Base-by-base conservation (phyloP, 164 flowering plant genomes). In the Saururus chinensis region DNA sequence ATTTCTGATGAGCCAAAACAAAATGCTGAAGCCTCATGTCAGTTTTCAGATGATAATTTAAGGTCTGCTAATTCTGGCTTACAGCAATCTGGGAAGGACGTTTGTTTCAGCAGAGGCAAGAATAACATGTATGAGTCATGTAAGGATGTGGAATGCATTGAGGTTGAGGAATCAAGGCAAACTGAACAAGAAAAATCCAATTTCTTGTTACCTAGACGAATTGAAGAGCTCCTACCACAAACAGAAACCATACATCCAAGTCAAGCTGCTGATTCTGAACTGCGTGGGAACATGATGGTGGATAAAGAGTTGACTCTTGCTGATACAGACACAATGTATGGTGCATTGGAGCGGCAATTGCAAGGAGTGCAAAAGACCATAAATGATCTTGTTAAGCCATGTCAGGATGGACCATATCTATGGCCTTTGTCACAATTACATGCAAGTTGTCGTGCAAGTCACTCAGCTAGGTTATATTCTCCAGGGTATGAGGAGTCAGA, bases 111-210 rank as follows among this genome's bases (percentile, higher is more conserved):
- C 16, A 16, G 49, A 23, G 49, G 76, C 45, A 45, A 45, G 11
- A 17, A 66, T 64, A 17, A 66, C 63, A 37, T 65, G 37, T 85
- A 84, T 57, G 88, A 71, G 45, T 60, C 52, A 19, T 82, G 88
- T 79, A 86, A 82, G 75, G 91, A 92, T 53, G 92, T 84, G 67
- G 74, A 70, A 56, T 83, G 85, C 63, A 68, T 87, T 61, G 87
- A 84, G 69, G 59, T 63, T 35, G 80, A 84, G 63, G 80, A 78
- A 9, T 51, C 73, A 8, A 71, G 49, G 9, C 73, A 17, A 45
- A 53, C 30, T 19, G 63, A 68, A 58, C 4, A 42, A 20, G 66
- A 52, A 73, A 30, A 54, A 13, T 60, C 45, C 55, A 35, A n/a
- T 42, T 37, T 45, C 9, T 56, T 62, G 30, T 69, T 60, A 4